Evolutionary conservation across 139 green algal genomes (phyloP), one percentile per base, ranked within the genome.

Genomic region (Volvox reticuliferus): DNA sequence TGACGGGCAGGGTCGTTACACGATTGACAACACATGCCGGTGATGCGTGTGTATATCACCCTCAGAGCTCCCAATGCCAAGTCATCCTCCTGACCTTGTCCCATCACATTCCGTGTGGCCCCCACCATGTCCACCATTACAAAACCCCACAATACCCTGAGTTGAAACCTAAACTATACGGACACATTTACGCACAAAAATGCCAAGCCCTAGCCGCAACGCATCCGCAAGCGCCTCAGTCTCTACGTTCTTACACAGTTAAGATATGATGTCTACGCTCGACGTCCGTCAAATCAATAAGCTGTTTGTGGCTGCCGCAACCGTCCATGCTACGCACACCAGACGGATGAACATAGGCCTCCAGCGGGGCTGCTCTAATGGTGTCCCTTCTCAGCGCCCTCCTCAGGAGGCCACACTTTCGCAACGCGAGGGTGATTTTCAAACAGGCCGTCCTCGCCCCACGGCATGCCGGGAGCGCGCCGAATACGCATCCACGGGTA

Each of bases 401-500:
- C 87, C 76, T 81, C 90, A 22, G 90, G 90, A 0, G 90, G 90
- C 90, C 90, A 93, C 44, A 78, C 36, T 44, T 79, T 93, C 18
- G 91, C 91, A n/a, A 93, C 91, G 67, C 90, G 88, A 35, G 86
- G 79, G 75, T 83, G n/a, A 1, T 32, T 20, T 78, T 91, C 91
- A 13, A 93, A 89, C 30, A 93, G 68, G 69, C 91, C 79, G 36
- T 93, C 86, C 33, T 93, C 86, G 62, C 91, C 91, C 91, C 91
- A 93, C 13, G 91, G 91, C 91, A 93, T 93, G 85, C 91, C 91
- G 12, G 91, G 86, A 12, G 81, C 17, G 32, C 79, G 85, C 26
- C 91, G 79, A 19, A 91, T 93, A 14, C 91, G 79, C 91, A 93
- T 93, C 91, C 91, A 93, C 2, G 91, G 91, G 71, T 93, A 93